Evolutionary conservation across 1,284 basidiomycete species (phyloP), one percentile per base, ranked within the genome.

Genomic region (Spongispora temasekensis): DNA sequence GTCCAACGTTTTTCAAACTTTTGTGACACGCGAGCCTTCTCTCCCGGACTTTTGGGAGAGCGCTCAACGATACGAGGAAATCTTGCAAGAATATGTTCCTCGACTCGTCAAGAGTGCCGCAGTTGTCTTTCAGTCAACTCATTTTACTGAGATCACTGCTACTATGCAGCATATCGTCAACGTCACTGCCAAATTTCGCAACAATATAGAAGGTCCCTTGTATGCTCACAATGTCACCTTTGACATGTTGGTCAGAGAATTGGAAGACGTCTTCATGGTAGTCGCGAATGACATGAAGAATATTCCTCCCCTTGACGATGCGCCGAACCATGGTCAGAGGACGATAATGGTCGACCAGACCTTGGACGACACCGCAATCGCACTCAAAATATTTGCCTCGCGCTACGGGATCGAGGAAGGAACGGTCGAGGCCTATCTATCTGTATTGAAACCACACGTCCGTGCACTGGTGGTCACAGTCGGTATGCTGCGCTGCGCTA

Each of bases 11-110:
- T 10, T 55, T 25, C 40, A 57, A 9, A 28, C 35, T 13, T 15
- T 59, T 3, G 37, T 32, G 6, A 9, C 34, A 6, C 12, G 55
- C n/a, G 8, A 27, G 12, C 40, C 7, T 15, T 23, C 64, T 1
- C 19, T 37, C 5, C 15, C 42, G 8, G 54, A 66, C 44, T 64
- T 66, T 53, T 68, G 60, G 64, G 57, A 58, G 2, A 34, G 1
- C 10, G 60, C 40, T 2, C 48, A 37, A 25, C 8, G 57, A 37
- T 34, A 55, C 3, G 56, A 66, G 31, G 4, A 32, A 8, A 27
- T 1, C 3, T 15, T 66, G 8, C 54, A 53, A 6, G 37, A 44
- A 1, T 59, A 63, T 12, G 35, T 66, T 34, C 58, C 50, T 19
- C 25, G 12, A 23, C 5, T 66, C 6, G 64, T 66, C 2, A 15